Evolutionary conservation across 1,139 yeast genomes (phyloP).

Genomic region (Hansenula sp.): DNA sequence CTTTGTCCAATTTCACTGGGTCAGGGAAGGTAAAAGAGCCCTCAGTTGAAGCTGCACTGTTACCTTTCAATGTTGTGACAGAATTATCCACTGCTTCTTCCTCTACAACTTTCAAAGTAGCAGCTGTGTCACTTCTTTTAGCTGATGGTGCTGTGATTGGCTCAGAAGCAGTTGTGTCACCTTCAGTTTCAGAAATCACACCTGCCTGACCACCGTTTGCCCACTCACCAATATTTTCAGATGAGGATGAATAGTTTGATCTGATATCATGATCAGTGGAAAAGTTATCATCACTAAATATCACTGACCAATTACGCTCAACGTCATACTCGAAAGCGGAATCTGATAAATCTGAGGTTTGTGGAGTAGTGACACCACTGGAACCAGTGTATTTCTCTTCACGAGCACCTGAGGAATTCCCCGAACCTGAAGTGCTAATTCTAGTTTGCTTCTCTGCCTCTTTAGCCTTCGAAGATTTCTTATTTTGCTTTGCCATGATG

Average conservation of each 20-base stretch:
- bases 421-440: too few relatives aligned
- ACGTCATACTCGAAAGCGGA: conserved; percentile 15
- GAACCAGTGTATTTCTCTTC: background rate
- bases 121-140: conserved; percentile 5
- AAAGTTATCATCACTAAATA: conserved; percentile 23
- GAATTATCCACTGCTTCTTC: conserved; percentile 7
- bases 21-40: conserved; percentile 16
- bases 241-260: conserved; percentile 18
- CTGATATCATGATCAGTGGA: conserved; percentile 22
- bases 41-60: background rate
- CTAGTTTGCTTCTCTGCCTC: background rate
- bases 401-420: too few relatives aligned
- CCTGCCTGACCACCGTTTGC: conserved; percentile 6
- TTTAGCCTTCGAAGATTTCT: too few relatives aligned
- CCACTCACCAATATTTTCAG: conserved; percentile 4
- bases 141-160: background rate
- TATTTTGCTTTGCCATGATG: too few relatives aligned
- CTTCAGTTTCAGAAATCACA: conserved; percentile 16
- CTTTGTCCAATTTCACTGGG: conserved; percentile 7
- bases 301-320: conserved; percentile 22
- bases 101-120: conserved; percentile 6
- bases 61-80: conserved; percentile 10
- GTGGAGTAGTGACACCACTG: background rate
- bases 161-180: conserved; percentile 8
- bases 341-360: conserved; percentile 6